A percentile compares a stretch with the other conserved stretches of the same genome.
Evolutionary conservation across 2,329 filamentous ascomycete genomes (phyloP).

Genomic region (Didymella glomerata): DNA sequence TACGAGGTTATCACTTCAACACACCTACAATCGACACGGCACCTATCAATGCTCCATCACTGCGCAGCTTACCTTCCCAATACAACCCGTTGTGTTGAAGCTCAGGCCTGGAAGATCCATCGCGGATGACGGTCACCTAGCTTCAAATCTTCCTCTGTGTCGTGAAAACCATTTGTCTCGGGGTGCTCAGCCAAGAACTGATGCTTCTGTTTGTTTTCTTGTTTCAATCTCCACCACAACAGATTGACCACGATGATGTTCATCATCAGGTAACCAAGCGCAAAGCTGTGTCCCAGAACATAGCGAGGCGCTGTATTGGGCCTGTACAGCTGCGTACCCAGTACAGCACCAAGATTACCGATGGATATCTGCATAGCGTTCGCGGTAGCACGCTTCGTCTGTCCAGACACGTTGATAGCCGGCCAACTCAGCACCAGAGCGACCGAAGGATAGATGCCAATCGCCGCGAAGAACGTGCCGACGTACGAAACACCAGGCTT

Average conservation of each 20-base stretch:
- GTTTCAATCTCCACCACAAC: constrained; percentile 43
- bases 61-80: not conserved
- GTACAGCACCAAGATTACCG: constrained; percentile 57
- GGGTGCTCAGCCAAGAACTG: constrained; percentile 35
- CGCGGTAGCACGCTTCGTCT: constrained; percentile 62
- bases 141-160: constrained; percentile 43
- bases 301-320: constrained; percentile 47
- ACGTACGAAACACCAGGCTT: constrained; percentile 50
- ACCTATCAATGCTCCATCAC: not conserved
- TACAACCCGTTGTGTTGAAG: not conserved
- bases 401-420: constrained; percentile 62
- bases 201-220: constrained; percentile 45
- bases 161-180: constrained; percentile 41
- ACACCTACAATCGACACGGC: not conserved
- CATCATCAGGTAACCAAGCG: constrained; percentile 45
- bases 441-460: constrained; percentile 52
- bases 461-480: constrained; percentile 50
- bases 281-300: constrained; percentile 48
- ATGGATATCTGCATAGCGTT: constrained; percentile 61
- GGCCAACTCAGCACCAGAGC: constrained; percentile 59
- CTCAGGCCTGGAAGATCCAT: constrained; percentile 47
- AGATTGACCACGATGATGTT: constrained; percentile 45
- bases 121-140: constrained; percentile 48
- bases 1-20: not conserved
- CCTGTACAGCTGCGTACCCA: constrained; percentile 51